Percentiles rank a stretch among this genome's conserved stretches.
Evolutionary conservation across 116 monocot species (phyloP).

Genomic region (Trichopus zeylanicus): DNA sequence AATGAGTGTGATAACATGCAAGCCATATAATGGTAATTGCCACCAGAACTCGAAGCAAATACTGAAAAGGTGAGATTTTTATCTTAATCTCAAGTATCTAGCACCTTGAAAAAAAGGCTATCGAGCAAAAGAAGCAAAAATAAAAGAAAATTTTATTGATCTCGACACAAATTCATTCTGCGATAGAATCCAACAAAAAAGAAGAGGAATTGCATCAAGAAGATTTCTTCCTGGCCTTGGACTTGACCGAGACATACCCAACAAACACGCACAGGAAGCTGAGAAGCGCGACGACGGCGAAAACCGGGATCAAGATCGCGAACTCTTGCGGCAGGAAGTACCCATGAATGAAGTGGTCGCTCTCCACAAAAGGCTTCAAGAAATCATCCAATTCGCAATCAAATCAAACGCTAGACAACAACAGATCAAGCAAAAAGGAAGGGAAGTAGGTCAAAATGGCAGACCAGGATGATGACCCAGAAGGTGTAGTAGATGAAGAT

Average conservation of each 20-base stretch:
- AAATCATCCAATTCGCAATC: background rate
- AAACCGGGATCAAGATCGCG: constrained; percentile 73
- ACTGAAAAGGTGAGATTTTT: no score
- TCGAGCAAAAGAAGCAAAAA: no score
- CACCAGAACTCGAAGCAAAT: no score
- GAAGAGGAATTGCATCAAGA: background rate
- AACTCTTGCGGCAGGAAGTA: constrained; percentile 87
- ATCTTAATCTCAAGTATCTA: no score
- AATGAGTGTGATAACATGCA: no score
- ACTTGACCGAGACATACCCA: constrained; percentile 79
- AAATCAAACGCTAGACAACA: background rate
- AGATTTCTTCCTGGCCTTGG: constrained; percentile 25
- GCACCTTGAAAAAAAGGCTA: no score
- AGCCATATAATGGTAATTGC: no score
- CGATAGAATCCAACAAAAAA: no score
- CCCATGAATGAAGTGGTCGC: constrained; percentile 76
- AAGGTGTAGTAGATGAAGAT: constrained; percentile 94
- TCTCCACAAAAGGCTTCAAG: constrained; percentile 87
- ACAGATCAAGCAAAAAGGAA: background rate
- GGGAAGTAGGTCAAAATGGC: constrained; percentile 16
- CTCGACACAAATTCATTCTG: no score
- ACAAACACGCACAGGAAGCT: constrained; percentile 68
- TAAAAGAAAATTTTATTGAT: no score
- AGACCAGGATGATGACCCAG: constrained; percentile 97
- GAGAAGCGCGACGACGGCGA: constrained; percentile 64